Evolutionary conservation across 768 basidiomycete genomes (phyloP).

Genomic region (Boletus rubropictus): DNA sequence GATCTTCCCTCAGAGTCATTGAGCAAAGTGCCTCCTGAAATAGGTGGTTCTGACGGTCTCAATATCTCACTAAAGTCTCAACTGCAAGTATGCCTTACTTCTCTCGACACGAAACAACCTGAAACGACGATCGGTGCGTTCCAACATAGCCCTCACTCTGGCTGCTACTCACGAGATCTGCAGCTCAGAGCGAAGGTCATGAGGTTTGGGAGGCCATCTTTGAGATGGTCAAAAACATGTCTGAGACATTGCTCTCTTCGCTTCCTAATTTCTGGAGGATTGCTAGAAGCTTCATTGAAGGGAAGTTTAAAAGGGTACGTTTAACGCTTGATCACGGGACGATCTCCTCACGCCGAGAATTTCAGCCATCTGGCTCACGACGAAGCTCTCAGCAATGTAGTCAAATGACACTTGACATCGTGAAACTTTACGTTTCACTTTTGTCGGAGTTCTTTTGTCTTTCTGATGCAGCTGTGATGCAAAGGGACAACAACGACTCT

Average conservation of each 20-base stretch:
- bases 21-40: constrained; percentile 37
- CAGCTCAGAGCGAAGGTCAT: constrained; percentile 67
- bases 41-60: constrained; percentile 34
- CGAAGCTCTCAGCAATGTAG: constrained; percentile 80
- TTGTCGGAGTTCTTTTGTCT: constrained; percentile 82
- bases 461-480: constrained; percentile 70
- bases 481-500: constrained; percentile 36
- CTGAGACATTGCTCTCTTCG: constrained; percentile 76
- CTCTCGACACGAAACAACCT: constrained; percentile 57
- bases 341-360: constrained; percentile 1
- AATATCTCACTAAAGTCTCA: constrained; percentile 46
- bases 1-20: constrained; percentile 36
- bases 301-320: constrained; percentile 82
- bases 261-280: constrained; percentile 95
- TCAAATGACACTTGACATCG: constrained; percentile 82
- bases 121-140: constrained; percentile 58
- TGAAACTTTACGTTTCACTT: constrained; percentile 78
- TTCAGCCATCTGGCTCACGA: constrained; percentile 43
- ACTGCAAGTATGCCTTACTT: constrained; percentile 53
- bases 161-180: not conserved
- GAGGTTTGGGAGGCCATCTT: constrained; percentile 78
- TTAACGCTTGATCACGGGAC: not conserved
- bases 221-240: constrained; percentile 78
- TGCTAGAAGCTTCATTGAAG: constrained; percentile 84
- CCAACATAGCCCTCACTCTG: not conserved